Base-by-base conservation (phyloP, 176 grass and related monocot species). In the Triticum timopheevii region DNA sequence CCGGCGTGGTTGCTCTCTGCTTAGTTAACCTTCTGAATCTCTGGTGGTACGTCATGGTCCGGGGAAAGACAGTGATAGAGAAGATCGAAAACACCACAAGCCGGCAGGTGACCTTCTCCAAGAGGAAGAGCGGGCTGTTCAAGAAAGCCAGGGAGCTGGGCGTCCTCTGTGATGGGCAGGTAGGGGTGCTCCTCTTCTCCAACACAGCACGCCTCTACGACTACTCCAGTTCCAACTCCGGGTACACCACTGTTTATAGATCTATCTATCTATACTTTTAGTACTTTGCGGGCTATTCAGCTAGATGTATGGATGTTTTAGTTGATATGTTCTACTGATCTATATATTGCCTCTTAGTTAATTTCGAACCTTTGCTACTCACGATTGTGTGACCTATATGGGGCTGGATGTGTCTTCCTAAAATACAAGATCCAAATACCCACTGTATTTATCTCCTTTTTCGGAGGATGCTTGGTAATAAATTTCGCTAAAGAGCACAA, bases 41-140 rank as follows among this genome's bases (percentile, higher is more conserved):
- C n/a, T 3, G n/a, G 59, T 1, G 0, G 59, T 22, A 20, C 31
- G 31, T 69, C 7, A 69, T 69, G 66, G 66, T 69, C 31, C 66
- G 66, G 16, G 31, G 66, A 69, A 69, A 69, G 66, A 36, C 66
- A 0, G 66, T 69, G 31, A 69, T 69, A 3, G 8, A 69, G 66
- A 69, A 4, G 66, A 69, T 69, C 31, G 31, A 69, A 10, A 20
- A 36, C 31, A 69, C 66, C 0, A 10, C 65, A 10, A 69, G 66
- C 31, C 66, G 66, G 8, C 66, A 69, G 66, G 66, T 69, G 66
- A 69, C 66, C 31, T 69, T 69, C 66, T 69, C 66, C 66, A 69
- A 69, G 66, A 35, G 66, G 66, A 69, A 69, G 66, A 0, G 7
- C 8, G 66, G 66, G 31, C 31, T 69, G 31, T 69, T 69, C 66